A percentile compares a stretch with the other conserved stretches of the same genome.
These are phyloP conservation scores for Agastache rugosa DNA, from an alignment of 257 asterid species.

Conservation along the genomic window DNA sequence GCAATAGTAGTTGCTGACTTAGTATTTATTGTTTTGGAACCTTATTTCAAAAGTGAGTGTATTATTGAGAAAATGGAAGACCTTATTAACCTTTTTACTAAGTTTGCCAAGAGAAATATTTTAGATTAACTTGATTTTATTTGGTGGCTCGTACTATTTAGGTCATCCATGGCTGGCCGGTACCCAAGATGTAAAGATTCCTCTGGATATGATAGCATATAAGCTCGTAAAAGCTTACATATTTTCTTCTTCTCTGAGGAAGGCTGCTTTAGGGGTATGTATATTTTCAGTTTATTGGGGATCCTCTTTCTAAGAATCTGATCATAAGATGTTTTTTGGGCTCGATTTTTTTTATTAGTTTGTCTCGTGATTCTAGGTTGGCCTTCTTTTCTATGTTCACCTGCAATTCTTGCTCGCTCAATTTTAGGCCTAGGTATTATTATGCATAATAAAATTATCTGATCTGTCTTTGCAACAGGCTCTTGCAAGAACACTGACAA, in stretches of 20 bases:
- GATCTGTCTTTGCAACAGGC: conserved; percentile 54
- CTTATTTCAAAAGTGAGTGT: neutral
- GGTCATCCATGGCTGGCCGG: conserved; percentile 98
- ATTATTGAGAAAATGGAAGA: neutral
- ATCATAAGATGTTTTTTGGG: neutral
- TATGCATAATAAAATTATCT: neutral
- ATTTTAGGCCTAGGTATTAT: too few relatives aligned
- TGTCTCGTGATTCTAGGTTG: too few relatives aligned
- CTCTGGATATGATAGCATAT: conserved; percentile 79
- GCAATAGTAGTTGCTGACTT: neutral
- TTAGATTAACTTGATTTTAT: neutral
- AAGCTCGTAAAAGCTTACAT: conserved; percentile 86
- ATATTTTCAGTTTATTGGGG: neutral
- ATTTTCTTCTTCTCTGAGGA: conserved; percentile 82
- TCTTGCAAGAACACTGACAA: conserved; percentile 74
- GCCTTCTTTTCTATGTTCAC: too few relatives aligned
- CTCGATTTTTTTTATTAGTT: neutral
- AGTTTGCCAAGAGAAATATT: neutral
- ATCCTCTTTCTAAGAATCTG: neutral
- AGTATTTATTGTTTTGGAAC: neutral
- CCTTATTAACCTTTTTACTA: neutral
- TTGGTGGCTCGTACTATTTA: conserved; percentile 34
- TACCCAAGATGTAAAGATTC: conserved; percentile 70
- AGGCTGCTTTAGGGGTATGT: conserved; percentile 85
- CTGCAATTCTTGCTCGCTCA: too few relatives aligned